Evolutionary conservation across 1,284 basidiomycete species (phyloP).

Genomic region (Coniophora puteana): DNA sequence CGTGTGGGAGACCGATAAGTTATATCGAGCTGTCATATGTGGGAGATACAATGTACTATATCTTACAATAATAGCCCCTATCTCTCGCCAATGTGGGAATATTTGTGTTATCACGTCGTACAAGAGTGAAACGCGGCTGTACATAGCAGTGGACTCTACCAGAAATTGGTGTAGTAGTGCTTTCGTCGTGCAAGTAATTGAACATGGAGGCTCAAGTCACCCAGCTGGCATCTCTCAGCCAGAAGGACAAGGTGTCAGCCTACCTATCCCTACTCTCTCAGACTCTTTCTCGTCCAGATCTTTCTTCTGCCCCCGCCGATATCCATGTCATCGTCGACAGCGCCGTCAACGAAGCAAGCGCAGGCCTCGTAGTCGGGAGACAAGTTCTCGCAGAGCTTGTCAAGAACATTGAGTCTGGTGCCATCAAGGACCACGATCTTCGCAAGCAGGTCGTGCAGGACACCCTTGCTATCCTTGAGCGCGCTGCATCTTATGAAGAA

Average conservation of each 20-base stretch:
- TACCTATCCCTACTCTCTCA: slow-evolving; percentile 61
- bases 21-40: too few relatives aligned
- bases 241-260: slow-evolving; percentile 82
- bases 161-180: too few relatives aligned
- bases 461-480: slow-evolving; percentile 67
- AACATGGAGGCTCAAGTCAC: slow-evolving; percentile 64
- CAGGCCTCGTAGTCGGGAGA: slow-evolving; percentile 80
- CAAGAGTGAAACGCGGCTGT: too few relatives aligned
- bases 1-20: too few relatives aligned
- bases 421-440: slow-evolving; percentile 50
- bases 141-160: too few relatives aligned
- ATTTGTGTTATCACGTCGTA: too few relatives aligned
- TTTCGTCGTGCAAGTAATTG: slow-evolving; percentile 5
- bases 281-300: slow-evolving; percentile 49
- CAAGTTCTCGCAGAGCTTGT: slow-evolving; percentile 84
- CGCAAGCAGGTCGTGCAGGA: slow-evolving; percentile 72
- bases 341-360: slow-evolving; percentile 74
- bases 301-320: slow-evolving; percentile 43
- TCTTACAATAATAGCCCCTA: too few relatives aligned
- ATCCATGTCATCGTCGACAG: slow-evolving; percentile 68
- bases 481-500: slow-evolving; percentile 89
- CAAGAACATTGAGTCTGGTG: slow-evolving; percentile 53
- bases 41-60: too few relatives aligned
- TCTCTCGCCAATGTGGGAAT: too few relatives aligned
- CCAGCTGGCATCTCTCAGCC: slow-evolving; percentile 58